Conservation (phyloP, 1,284 basidiomycete species). For the Hortiboletus rubellus region DNA sequence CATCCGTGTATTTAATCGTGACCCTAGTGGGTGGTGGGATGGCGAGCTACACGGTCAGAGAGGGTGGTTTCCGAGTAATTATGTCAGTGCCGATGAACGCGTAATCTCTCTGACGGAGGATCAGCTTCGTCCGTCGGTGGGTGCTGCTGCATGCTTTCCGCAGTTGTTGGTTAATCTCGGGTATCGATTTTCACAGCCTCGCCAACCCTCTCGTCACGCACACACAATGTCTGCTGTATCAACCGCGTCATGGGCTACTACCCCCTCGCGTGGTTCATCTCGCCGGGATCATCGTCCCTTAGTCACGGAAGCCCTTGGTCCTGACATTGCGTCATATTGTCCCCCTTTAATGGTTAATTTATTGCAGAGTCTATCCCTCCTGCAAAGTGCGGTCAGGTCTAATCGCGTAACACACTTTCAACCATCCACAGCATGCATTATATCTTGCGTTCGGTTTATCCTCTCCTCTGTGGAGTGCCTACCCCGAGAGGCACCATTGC, state of each 20-base stretch:
- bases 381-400: slow-evolving; percentile 81
- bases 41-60: slow-evolving; percentile 84
- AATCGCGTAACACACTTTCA: slow-evolving; percentile 81
- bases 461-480: slow-evolving; percentile 86
- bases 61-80: slow-evolving; percentile 99
- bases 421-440: slow-evolving; percentile 84
- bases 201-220: slow-evolving; percentile 39
- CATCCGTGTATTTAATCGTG: slow-evolving; percentile 86
- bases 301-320: slow-evolving; percentile 43
- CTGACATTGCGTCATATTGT: slow-evolving; percentile 59
- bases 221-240: slow-evolving; percentile 53
- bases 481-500: slow-evolving; percentile 74
- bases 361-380: slow-evolving; percentile 79
- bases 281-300: slow-evolving; percentile 47
- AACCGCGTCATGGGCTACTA: slow-evolving; percentile 54
- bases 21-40: slow-evolving; percentile 97
- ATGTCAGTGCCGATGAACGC: slow-evolving; percentile 66
- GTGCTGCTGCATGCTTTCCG: slow-evolving; percentile 25
- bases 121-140: slow-evolving; percentile 45
- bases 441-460: slow-evolving; percentile 91
- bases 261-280: slow-evolving; percentile 37
- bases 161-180: not conserved
- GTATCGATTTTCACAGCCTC: slow-evolving; percentile 18
- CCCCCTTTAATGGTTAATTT: slow-evolving; percentile 76
- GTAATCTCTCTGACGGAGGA: slow-evolving; percentile 55